phyloP scores from a whole-genome alignment of 2,329 filamentous ascomycete species.

The Leptographium wingfieldii region DNA sequence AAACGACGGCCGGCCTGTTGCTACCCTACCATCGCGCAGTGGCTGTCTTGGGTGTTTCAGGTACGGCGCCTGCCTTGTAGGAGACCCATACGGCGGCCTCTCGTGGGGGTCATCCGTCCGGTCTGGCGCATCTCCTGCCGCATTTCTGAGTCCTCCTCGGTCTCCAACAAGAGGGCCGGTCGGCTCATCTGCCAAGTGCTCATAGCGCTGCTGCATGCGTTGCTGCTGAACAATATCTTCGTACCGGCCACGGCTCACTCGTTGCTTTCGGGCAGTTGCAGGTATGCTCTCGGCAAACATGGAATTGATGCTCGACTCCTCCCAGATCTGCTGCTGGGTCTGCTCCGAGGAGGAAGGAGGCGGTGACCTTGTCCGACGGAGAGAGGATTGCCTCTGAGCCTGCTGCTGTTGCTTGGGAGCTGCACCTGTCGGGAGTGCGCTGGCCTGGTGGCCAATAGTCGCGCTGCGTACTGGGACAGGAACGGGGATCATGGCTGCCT shows the following conservation, averaged over 20 bases:
- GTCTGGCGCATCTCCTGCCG: conserved; percentile 11
- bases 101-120: conserved; percentile 16
- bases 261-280: conserved; percentile 1
- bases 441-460: conserved; percentile 15
- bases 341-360: conserved; percentile 9
- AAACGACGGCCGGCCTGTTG: conserved; percentile 13
- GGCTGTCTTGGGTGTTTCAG: conserved; percentile 24
- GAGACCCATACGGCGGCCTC: conserved; percentile 15
- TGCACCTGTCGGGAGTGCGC: neutral
- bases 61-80: conserved; percentile 15
- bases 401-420: neutral
- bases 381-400: neutral
- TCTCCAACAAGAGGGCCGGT: conserved; percentile 21
- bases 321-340: conserved; percentile 20
- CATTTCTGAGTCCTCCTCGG: conserved; percentile 22
- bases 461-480: conserved; percentile 20
- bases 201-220: conserved; percentile 8
- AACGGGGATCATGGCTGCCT: conserved; percentile 23
- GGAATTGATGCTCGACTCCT: conserved; percentile 24
- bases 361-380: conserved; percentile 8
- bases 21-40: conserved; percentile 23
- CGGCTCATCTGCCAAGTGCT: conserved; percentile 8
- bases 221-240: conserved; percentile 12
- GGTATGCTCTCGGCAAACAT: conserved; percentile 14
- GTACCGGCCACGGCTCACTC: conserved; percentile 3